These are phyloP conservation scores for Rhodofomes roseus DNA, from an alignment of 1,284 basidiomycete species.

Conservation along the genomic window DNA sequence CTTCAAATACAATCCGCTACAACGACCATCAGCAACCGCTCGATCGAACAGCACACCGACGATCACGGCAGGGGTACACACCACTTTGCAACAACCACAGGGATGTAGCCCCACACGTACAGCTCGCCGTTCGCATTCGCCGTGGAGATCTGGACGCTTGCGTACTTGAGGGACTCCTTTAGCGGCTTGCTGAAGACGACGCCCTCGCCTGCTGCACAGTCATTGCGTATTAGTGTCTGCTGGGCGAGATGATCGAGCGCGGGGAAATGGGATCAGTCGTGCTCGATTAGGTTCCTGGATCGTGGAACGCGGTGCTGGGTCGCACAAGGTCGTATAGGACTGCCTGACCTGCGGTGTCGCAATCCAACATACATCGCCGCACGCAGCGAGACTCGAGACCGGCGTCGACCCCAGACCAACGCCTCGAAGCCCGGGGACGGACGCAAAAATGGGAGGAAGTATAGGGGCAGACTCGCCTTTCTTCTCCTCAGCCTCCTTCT, in stretches of 20 bases:
- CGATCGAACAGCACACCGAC: not conserved
- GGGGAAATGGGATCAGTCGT: not conserved
- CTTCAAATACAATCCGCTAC: constrained; percentile 86
- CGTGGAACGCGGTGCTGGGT: not conserved
- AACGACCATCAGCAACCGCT: not conserved
- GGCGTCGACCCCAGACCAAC: not conserved
- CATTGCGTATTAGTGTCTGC: not conserved
- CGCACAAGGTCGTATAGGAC: not conserved
- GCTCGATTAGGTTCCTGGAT: not conserved
- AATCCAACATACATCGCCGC: not conserved
- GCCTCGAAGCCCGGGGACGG: not conserved
- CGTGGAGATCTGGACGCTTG: constrained; percentile 94
- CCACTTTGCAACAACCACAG: constrained; percentile 97
- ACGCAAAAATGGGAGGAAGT: too few species aligned
- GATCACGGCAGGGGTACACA: constrained; percentile 38
- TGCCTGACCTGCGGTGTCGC: not conserved
- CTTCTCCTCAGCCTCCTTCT: constrained; percentile 44
- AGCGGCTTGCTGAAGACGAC: constrained; percentile 86
- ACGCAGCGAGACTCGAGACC: not conserved
- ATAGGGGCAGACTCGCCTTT: constrained; percentile 29
- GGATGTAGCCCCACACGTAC: constrained; percentile 92
- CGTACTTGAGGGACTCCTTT: constrained; percentile 79
- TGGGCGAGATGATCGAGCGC: not conserved
- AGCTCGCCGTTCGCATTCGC: constrained; percentile 78
- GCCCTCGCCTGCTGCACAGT: constrained; percentile 27